Base-by-base conservation (phyloP, 2,329 filamentous ascomycete species). In the Lachnellula subtilissima region DNA sequence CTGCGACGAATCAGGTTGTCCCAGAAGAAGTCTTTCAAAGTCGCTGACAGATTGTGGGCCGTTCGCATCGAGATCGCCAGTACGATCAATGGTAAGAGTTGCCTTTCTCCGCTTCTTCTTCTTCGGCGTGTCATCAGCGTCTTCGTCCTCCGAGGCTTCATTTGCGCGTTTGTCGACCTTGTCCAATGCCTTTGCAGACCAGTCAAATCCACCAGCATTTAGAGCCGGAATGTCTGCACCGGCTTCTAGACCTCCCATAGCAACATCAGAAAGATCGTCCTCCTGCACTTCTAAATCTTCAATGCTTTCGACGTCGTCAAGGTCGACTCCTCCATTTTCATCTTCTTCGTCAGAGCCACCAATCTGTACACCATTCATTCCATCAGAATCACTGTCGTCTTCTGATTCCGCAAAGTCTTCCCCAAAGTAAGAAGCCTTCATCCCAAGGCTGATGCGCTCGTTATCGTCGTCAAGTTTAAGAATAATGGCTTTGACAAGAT, bases 361-460 rank as follows among this genome's bases (percentile, higher is more conserved):
- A 56, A 59, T 57, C 56, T 53, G 67, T 46, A 77, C 74, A 51
- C 80, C 78, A 14, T 72, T 69, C 40, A 74, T 71, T 32, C 17
- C 32, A 25, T 76, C 76, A 19, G 78, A 78, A 14, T 77, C 77
- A 35, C 75, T 74, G 6, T 74, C 75, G 15, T 72, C 73, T 12
- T 75, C 76, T 15, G 78, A 77, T 6, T 72, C 79, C 19, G 80
- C 83, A 32, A 81, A 82, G 25, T 75, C 75, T 53, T 84, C 79
- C 56, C 86, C 83, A 67, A 99, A 93, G 68, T 96, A 91, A 9
- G 91, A 95, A 39, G 94, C 91, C 74, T 97, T 99, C 58, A 99
- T 76, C 1, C 92, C 91, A 66, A 99, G 91, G 65, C 83, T 96
- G 65, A 99, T 87, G 65, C 88, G 86, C 70, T 86, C 86, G 71